These are phyloP conservation scores for Fusarium staphyleae DNA, from an alignment of 2,329 filamentous ascomycete species.

Conservation along the genomic window DNA sequence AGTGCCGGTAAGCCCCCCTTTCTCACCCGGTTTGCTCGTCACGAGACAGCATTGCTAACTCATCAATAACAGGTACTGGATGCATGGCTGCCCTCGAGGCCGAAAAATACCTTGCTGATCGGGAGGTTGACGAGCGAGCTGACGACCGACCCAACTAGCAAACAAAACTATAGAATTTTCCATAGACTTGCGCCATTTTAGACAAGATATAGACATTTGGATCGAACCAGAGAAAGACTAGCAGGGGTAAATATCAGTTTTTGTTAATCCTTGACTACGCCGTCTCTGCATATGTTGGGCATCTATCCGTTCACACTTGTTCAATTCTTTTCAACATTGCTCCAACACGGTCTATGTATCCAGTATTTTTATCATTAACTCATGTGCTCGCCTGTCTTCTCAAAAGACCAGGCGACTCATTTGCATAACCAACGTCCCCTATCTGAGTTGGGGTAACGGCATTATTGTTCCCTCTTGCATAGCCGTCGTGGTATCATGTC, in stretches of 20 bases:
- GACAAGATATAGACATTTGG: slow-evolving; percentile 32
- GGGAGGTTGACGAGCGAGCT: slow-evolving; percentile 54
- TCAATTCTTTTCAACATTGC: background rate
- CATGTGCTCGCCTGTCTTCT: background rate
- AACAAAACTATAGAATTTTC: slow-evolving; percentile 22
- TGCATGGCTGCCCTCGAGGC: slow-evolving; percentile 96
- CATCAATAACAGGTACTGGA: slow-evolving; percentile 71
- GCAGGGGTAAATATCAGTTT: slow-evolving; percentile 22
- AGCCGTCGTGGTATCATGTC: slow-evolving; percentile 24
- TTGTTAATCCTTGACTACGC: slow-evolving; percentile 12
- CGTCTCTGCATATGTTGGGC: too few species aligned
- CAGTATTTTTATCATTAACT: slow-evolving; percentile 20
- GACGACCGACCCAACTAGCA: slow-evolving; percentile 26
- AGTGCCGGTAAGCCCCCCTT: slow-evolving; percentile 77
- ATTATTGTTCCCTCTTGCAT: slow-evolving; percentile 25
- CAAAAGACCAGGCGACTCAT: background rate
- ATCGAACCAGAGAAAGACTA: slow-evolving; percentile 12
- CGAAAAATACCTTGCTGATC: slow-evolving; percentile 88
- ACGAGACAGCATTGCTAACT: background rate
- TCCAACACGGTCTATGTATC: background rate
- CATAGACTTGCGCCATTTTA: slow-evolving; percentile 36
- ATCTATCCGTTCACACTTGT: background rate
- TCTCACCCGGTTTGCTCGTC: background rate
- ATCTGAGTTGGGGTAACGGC: slow-evolving; percentile 16
- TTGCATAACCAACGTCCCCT: slow-evolving; percentile 12